phyloP scores from a whole-genome alignment of 2,329 filamentous ascomycete genomes.

The Madurella mycetomatis region DNA sequence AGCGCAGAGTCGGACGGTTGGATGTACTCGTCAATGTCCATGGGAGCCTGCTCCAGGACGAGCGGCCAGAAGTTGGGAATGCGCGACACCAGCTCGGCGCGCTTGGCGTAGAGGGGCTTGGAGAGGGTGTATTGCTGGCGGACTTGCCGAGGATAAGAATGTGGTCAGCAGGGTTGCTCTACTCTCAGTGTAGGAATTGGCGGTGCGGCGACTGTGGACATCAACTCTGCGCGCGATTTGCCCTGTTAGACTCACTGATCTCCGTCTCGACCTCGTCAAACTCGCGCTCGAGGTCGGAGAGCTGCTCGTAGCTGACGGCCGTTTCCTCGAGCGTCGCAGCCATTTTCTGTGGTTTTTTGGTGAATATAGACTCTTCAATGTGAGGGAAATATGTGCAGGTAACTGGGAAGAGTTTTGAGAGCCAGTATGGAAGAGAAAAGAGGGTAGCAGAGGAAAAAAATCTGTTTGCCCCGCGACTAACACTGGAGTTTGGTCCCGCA shows the following conservation, averaged over 20 bases:
- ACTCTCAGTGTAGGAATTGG: no score
- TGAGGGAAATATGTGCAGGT: background rate
- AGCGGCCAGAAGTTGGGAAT: slow-evolving; percentile 94
- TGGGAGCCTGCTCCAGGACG: slow-evolving; percentile 81
- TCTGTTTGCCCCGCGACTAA: slow-evolving; percentile 8
- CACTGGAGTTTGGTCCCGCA: slow-evolving; percentile 4
- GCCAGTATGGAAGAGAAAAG: no score
- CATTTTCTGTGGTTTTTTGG: slow-evolving; percentile 17
- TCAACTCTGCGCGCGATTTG: background rate
- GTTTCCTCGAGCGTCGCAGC: slow-evolving; percentile 34
- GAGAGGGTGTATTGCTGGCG: slow-evolving; percentile 67
- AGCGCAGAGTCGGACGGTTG: slow-evolving; percentile 73
- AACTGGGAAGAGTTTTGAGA: background rate
- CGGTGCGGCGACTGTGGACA: background rate
- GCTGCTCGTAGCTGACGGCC: slow-evolving; percentile 65
- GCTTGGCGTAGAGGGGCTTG: slow-evolving; percentile 70
- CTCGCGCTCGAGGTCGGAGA: slow-evolving; percentile 74
- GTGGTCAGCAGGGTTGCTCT: background rate
- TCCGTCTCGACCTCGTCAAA: slow-evolving; percentile 81
- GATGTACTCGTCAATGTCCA: slow-evolving; percentile 84
- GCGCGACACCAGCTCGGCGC: slow-evolving; percentile 62
- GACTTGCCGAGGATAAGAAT: slow-evolving; percentile 44
- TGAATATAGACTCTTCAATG: no score
- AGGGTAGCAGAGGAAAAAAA: background rate
- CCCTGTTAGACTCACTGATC: slow-evolving; percentile 58